phyloP scores from a whole-genome alignment of 805 yeast species.

The Myxozyma kluyveri region DNA sequence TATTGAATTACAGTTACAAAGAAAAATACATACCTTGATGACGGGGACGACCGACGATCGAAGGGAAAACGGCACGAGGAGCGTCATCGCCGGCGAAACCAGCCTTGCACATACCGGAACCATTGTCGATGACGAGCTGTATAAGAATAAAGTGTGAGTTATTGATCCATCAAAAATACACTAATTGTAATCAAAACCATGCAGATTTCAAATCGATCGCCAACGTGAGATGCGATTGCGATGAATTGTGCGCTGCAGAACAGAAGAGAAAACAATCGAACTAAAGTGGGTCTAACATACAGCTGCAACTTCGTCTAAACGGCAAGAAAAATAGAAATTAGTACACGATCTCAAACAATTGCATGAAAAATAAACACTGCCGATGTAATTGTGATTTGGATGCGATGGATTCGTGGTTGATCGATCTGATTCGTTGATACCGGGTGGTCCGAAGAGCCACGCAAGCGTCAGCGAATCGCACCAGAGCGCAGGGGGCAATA shows the following conservation, averaged over 20 bases:
- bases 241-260: too few relatives aligned
- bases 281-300: slow-evolving; percentile 37
- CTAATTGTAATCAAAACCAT: slow-evolving; percentile 5
- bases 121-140: slow-evolving; percentile 93
- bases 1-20: background rate
- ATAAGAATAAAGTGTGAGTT: slow-evolving; percentile 49
- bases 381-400: background rate
- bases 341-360: slow-evolving; percentile 3
- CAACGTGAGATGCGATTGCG: too few relatives aligned
- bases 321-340: background rate
- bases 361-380: background rate
- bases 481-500: background rate
- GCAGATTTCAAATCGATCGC: background rate
- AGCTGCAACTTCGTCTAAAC: slow-evolving; percentile 49
- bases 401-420: background rate
- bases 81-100: slow-evolving; percentile 99
- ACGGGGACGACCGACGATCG: slow-evolving; percentile 99
- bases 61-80: slow-evolving; percentile 99
- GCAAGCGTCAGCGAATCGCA: background rate
- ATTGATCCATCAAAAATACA: background rate
- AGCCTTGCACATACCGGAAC: slow-evolving; percentile 99
- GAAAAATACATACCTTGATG: slow-evolving; percentile 82
- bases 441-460: background rate
- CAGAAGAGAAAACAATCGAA: slow-evolving; percentile 6
- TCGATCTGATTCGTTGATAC: too few relatives aligned